Evolutionary conservation across 2,329 filamentous ascomycete genomes (phyloP), one percentile per base, ranked within the genome.

Genomic region (Colletotrichum tanaceti): DNA sequence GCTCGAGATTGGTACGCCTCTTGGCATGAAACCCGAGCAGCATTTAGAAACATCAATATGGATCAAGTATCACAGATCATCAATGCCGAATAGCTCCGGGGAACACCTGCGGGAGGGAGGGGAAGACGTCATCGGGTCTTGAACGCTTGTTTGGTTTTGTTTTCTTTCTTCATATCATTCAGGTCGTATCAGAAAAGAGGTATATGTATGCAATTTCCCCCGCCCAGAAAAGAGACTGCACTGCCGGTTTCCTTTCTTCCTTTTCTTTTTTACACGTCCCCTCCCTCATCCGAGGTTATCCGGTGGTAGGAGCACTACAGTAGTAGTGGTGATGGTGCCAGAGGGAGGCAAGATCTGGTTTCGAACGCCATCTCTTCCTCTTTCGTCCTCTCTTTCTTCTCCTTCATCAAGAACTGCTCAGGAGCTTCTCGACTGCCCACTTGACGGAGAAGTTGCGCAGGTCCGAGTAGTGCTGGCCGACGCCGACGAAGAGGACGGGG

Each of bases 401-500:
- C 10, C 28, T 11, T 4, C 14, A 13, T 78, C 77, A 86, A 67
- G 77, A 80, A 73, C 77, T 85, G 74, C 82, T 86, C 72, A 91
- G 76, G 54, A 91, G 80, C 79, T 90, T 90, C 76, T 90, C 87
- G 6, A 91, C 89, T 1, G 89, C 89, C 89, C 89, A 91, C 72
- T 86, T 87, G 53, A 91, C 89, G n/a, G 87, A 90, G 73, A 91
- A 88, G 76, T 89, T 91, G 68, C 89, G 85, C 70, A 91, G 81
- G 75, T 91, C 89, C 47, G 87, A 90, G 75, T 91, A 91, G 75
- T 91, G 89, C 78, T 91, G 89, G 14, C 89, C 89, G 35, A 91
- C 88, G 65, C 87, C 96, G 73, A 99, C 87, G 77, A 99, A 99
- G 13, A 98, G 86, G 22, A 99, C 94, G 0, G 97, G 97, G 53